These are phyloP conservation scores for Murraya paniculata DNA, from an alignment of 345 rosid species.

Conservation along the genomic window DNA sequence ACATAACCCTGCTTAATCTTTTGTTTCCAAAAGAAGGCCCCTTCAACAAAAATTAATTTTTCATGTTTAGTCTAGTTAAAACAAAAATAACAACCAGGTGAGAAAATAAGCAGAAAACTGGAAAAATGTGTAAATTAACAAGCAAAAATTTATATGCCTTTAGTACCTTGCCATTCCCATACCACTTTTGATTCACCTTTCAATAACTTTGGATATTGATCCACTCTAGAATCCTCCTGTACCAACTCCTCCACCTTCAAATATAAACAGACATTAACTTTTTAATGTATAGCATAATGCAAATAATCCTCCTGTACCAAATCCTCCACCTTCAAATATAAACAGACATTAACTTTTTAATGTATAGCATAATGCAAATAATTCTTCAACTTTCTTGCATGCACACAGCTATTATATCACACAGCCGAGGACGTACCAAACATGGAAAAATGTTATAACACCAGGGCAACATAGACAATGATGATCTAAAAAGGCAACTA, in stretches of 20 bases:
- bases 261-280: background rate
- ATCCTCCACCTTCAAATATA: conserved; percentile 69
- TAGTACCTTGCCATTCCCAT: conserved; percentile 97
- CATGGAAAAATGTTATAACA: background rate
- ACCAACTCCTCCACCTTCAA: conserved; percentile 80
- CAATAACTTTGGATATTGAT: conserved; percentile 70
- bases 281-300: background rate
- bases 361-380: background rate
- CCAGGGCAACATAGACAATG: background rate
- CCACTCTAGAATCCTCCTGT: conserved; percentile 88
- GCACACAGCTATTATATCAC: background rate
- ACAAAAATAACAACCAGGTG: background rate
- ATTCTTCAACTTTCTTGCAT: background rate
- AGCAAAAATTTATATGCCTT: background rate
- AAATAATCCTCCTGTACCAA: conserved; percentile 74
- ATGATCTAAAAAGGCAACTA: background rate
- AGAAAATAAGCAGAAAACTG: background rate
- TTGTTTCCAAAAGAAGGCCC: background rate
- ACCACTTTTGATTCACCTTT: conserved; percentile 92
- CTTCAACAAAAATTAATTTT: background rate
- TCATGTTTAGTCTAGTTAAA: background rate
- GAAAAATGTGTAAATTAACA: background rate
- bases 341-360: background rate
- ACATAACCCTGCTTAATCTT: background rate
- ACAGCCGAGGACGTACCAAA: background rate